These are phyloP conservation scores for Wickerhamomyces subpelliculosus DNA, from an alignment of 805 yeast genomes.

Conservation along the genomic window DNA sequence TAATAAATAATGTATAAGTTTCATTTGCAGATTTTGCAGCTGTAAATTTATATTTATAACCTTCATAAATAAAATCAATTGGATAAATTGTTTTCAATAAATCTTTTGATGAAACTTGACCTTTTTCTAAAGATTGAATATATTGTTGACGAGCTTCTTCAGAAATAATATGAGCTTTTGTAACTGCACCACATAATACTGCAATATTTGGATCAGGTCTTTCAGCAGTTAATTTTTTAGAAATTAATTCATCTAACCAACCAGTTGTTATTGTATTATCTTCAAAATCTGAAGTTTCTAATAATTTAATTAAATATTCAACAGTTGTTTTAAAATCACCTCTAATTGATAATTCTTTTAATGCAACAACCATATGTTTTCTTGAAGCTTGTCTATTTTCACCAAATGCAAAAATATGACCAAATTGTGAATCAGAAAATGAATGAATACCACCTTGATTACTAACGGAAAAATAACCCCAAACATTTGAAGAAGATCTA, in stretches of 20 bases:
- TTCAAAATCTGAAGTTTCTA: slow-evolving; percentile 95
- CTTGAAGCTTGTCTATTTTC: slow-evolving; percentile 97
- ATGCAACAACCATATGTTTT: slow-evolving; percentile 98
- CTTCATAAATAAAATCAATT: slow-evolving; percentile 93
- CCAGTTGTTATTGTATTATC: slow-evolving; percentile 97
- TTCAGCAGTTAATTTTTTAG: slow-evolving; percentile 92
- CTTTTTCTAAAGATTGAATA: slow-evolving; percentile 76
- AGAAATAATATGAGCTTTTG: slow-evolving; percentile 84
- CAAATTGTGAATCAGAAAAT: slow-evolving; percentile 96
- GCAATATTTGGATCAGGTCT: slow-evolving; percentile 91
- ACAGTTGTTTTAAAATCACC: slow-evolving; percentile 99
- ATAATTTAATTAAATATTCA: slow-evolving; percentile 88
- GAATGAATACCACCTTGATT: slow-evolving; percentile 97
- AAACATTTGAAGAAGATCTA: slow-evolving; percentile 94
- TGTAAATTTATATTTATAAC: slow-evolving; percentile 87
- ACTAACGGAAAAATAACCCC: slow-evolving; percentile 99
- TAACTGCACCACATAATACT: slow-evolving; percentile 94
- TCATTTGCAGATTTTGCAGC: slow-evolving; percentile 89
- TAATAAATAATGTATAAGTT: slow-evolving; percentile 80
- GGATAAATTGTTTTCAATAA: slow-evolving; percentile 83
- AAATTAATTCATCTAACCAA: slow-evolving; percentile 95
- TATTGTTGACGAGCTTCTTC: slow-evolving; percentile 66
- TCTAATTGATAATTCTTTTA: slow-evolving; percentile 91
- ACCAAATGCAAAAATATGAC: slow-evolving; percentile 98
- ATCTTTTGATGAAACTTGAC: slow-evolving; percentile 87